phyloP scores from a whole-genome alignment of 164 flowering plant species.

The Vitis rotundifolia region DNA sequence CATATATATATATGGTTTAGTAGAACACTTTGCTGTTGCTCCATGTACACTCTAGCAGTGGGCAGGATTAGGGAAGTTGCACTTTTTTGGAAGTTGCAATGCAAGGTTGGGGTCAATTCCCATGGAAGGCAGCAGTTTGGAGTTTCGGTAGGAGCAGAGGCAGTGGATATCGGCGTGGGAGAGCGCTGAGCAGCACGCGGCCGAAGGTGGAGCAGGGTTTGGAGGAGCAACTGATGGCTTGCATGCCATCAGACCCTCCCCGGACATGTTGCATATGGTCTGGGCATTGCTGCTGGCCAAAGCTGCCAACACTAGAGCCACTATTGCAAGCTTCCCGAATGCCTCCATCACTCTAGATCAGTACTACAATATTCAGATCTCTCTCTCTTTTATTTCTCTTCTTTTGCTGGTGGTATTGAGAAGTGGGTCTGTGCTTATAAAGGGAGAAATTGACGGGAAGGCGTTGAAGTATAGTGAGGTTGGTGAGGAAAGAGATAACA shows the following conservation, averaged over 20 bases:
- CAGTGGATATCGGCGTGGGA: constrained; percentile 43
- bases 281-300: background rate
- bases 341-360: too few relatives aligned
- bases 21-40: too few relatives aligned
- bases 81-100: constrained; percentile 51
- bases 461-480: too few relatives aligned
- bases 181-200: constrained; percentile 41
- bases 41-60: constrained; percentile 16
- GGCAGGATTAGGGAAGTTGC: constrained; percentile 37
- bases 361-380: too few relatives aligned
- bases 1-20: too few relatives aligned
- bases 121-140: constrained; percentile 28
- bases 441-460: too few relatives aligned
- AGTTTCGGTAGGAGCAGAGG: constrained; percentile 55
- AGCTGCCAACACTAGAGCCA: too few relatives aligned
- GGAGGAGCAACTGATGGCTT: constrained; percentile 45
- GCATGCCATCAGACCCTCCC: constrained; percentile 33
- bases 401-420: too few relatives aligned
- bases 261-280: constrained; percentile 33
- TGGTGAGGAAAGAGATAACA: too few relatives aligned
- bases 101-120: constrained; percentile 62
- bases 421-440: too few relatives aligned
- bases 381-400: too few relatives aligned
- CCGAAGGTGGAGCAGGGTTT: constrained; percentile 31
- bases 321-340: too few relatives aligned